Percentiles rank a stretch among this genome's conserved stretches.
Evolutionary conservation across 257 asterid species (phyloP).

Genomic region (Solanum sejunctum): DNA sequence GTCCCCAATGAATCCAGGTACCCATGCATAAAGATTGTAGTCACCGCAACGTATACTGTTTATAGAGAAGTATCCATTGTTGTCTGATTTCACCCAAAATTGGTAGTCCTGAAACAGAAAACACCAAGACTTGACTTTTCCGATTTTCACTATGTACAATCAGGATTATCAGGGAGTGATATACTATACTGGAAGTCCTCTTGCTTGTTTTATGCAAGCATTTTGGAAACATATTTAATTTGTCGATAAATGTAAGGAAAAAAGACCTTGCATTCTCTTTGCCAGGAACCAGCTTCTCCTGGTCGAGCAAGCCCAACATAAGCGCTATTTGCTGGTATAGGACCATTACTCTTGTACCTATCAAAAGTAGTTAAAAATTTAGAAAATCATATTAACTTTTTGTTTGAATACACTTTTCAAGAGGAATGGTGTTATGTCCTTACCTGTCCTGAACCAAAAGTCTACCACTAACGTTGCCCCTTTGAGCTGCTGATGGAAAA

Average conservation of each 20-base stretch:
- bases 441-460: constrained; percentile 46
- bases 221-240: background rate
- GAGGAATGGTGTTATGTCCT: background rate
- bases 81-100: constrained; percentile 51
- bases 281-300: constrained; percentile 66
- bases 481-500: constrained; percentile 30
- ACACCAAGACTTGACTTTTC: background rate
- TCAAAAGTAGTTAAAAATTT: background rate
- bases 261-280: constrained; percentile 58
- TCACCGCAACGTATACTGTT: constrained; percentile 28
- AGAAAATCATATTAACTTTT: background rate
- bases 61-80: constrained; percentile 38
- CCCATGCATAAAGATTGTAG: constrained; percentile 55
- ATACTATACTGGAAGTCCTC: background rate
- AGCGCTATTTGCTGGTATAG: constrained; percentile 32
- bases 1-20: constrained; percentile 69
- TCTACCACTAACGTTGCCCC: constrained; percentile 46
- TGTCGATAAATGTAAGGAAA: background rate
- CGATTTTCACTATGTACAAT: background rate
- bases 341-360: constrained; percentile 26
- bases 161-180: background rate
- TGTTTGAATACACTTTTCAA: background rate
- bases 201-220: background rate
- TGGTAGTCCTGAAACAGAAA: constrained; percentile 47
- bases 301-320: constrained; percentile 56